A percentile compares a stretch with the other conserved stretches of the same genome.
Conservation (phyloP, 495 filamentous ascomycete genomes). For the Thozetella sp. region DNA sequence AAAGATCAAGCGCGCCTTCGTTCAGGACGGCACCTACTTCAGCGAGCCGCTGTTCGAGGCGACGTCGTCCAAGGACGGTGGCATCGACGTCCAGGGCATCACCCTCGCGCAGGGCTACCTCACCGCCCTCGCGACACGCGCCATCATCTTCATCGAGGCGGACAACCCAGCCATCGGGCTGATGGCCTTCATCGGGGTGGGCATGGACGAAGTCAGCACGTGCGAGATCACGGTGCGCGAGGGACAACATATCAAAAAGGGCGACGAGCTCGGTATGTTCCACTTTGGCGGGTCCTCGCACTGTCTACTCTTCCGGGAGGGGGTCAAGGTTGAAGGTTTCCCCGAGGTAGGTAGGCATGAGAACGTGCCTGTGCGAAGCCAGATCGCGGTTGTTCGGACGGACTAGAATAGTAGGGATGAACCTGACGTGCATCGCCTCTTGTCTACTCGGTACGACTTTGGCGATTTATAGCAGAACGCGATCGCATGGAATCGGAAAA, state of each 20-base stretch:
- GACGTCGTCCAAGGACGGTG: conserved; percentile 20
- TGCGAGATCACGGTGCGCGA: conserved; percentile 66
- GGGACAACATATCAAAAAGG: conserved; percentile 64
- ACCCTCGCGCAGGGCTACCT: conserved; percentile 59
- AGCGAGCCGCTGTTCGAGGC: conserved; percentile 61
- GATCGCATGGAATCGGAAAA: too few relatives aligned
- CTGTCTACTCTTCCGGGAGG: conserved; percentile 59
- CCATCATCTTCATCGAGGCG: conserved; percentile 68
- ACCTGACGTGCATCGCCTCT: too few relatives aligned
- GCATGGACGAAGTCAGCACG: conserved; percentile 72
- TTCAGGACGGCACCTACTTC: conserved; percentile 69
- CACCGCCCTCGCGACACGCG: conserved; percentile 58
- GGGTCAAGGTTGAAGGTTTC: conserved; percentile 43
- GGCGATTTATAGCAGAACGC: too few relatives aligned
- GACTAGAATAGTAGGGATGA: not conserved
- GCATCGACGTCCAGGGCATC: conserved; percentile 35
- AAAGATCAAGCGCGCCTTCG: conserved; percentile 53
- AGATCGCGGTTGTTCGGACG: conserved; percentile 21
- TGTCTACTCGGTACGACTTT: too few relatives aligned
- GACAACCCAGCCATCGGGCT: conserved; percentile 66
- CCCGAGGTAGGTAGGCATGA: conserved; percentile 44
- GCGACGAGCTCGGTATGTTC: conserved; percentile 72
- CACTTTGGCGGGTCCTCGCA: conserved; percentile 72
- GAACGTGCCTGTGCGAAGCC: conserved; percentile 61
- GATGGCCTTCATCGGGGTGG: conserved; percentile 66